These are phyloP conservation scores for Colletotrichum endophyticum DNA, from an alignment of 2,329 filamentous ascomycete species.

Conservation along the genomic window DNA sequence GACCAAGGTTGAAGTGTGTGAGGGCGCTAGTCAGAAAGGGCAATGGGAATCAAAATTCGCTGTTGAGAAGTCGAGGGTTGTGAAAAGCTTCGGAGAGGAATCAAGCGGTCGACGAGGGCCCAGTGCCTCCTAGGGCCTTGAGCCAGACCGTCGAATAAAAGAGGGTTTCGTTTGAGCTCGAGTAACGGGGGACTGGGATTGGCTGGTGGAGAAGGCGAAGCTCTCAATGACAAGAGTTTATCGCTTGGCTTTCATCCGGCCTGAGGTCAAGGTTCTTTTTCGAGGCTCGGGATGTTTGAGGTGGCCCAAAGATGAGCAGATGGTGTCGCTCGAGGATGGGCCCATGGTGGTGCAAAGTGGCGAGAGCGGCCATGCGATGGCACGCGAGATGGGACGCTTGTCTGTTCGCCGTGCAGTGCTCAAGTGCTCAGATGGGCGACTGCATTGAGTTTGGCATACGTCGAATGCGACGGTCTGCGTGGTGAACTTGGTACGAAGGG, in stretches of 20 bases:
- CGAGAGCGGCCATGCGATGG: constrained; percentile 9
- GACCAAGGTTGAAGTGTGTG: background rate
- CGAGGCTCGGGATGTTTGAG: constrained; percentile 16
- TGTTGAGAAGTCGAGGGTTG: background rate
- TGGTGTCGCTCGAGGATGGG: constrained; percentile 8
- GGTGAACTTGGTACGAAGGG: background rate
- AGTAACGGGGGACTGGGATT: background rate
- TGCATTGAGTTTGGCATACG: constrained; percentile 2
- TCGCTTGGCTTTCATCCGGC: background rate
- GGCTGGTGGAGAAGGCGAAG: background rate
- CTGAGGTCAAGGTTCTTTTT: constrained; percentile 6
- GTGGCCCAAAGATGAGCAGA: constrained; percentile 14
- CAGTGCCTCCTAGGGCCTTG: background rate
- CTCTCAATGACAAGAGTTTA: background rate
- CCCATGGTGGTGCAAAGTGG: constrained; percentile 14
- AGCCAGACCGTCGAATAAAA: background rate
- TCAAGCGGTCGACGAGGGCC: background rate
- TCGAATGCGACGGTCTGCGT: background rate
- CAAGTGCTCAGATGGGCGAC: background rate
- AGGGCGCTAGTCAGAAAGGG: background rate
- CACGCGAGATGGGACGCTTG: constrained; percentile 12
- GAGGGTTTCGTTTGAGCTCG: background rate
- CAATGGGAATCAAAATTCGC: background rate
- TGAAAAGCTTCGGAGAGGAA: background rate
- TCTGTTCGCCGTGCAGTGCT: background rate